Base-by-base conservation (phyloP, 2,329 filamentous ascomycete genomes). In the Magnaporthales sp. region DNA sequence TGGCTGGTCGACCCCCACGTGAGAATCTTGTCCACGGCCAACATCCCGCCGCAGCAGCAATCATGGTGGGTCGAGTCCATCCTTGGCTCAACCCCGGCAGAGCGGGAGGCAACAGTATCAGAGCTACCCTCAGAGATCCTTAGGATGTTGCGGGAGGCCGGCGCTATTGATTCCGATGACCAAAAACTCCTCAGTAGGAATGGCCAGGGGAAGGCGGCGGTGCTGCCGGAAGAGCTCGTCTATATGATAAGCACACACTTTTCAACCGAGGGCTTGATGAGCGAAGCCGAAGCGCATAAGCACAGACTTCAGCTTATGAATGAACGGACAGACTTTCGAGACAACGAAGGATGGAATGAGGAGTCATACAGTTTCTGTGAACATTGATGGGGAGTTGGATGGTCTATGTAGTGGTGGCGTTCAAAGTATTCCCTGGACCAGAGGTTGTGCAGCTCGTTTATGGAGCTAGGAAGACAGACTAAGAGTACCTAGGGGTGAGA, bases 1-100 rank as follows among this genome's bases (percentile, higher is more conserved):
- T 89, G 83, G 72, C 78, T 89, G 1, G 81, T 89, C 2, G 86
- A 89, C 69, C 86, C 86, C 0, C 71, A 80, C 31, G 70, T 75
- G 5, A 79, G 79, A 7, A 78, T 89, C 63, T 77, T 84, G 10
- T 86, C 75, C 3, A 76, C 76, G 0, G 73, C 73, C 27, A 76
- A 77, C 38, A 76, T 79, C n/a, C 77, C 77, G n/a, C 77, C 78
- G 4, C 76, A 79, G 68, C 75, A 71, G 30, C 69, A 70, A 56
- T 73, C 76, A 63, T 78, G 77, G 77, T 79, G 75, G 76, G 72
- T 71, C 5, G 72, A 72, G 29, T 46, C 62, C n/a, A 27, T 63
- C 22, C 62, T 63, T n/a, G 32, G 27, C 32, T 24, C 10, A 26
- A 38, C 29, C 9, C 11, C 24, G 38, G 27, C 13, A 26, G 24